Evolutionary conservation across 176 grass and related monocot species (phyloP).

Genomic region (Zizania latifolia): DNA sequence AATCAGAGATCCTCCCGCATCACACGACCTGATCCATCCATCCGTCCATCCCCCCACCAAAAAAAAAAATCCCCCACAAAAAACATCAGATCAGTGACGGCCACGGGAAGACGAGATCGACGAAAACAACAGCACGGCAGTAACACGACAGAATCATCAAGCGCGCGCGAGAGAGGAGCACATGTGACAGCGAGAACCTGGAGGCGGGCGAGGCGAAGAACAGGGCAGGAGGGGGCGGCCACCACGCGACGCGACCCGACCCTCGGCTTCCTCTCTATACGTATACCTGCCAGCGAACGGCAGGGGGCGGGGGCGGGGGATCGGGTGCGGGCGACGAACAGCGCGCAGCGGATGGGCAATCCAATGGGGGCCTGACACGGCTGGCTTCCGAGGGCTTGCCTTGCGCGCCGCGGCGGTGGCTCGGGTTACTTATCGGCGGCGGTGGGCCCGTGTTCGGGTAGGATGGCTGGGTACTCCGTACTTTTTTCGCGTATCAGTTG

Average conservation of each 20-base stretch:
- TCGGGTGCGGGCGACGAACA: slow-evolving; percentile 24
- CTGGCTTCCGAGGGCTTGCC: background rate
- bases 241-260: slow-evolving; percentile 28
- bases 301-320: slow-evolving; percentile 14
- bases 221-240: background rate
- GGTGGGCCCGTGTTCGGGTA: background rate
- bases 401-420: background rate
- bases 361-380: slow-evolving; percentile 28
- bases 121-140: no score
- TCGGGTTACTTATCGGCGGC: slow-evolving; percentile 9
- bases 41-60: background rate
- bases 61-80: background rate
- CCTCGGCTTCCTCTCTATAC: background rate
- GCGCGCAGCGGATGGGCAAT: background rate
- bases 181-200: slow-evolving; percentile 40
- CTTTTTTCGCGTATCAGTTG: no score
- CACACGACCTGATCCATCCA: slow-evolving; percentile 28
- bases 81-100: slow-evolving; percentile 23
- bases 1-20: slow-evolving; percentile 37
- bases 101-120: slow-evolving; percentile 21
- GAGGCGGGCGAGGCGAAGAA: background rate
- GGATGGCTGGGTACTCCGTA: background rate
- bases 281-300: background rate
- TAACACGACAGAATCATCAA: background rate
- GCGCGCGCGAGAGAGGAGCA: background rate